phyloP scores from a whole-genome alignment of 2,329 filamentous ascomycete genomes.

The Phyllosticta ampelicida region DNA sequence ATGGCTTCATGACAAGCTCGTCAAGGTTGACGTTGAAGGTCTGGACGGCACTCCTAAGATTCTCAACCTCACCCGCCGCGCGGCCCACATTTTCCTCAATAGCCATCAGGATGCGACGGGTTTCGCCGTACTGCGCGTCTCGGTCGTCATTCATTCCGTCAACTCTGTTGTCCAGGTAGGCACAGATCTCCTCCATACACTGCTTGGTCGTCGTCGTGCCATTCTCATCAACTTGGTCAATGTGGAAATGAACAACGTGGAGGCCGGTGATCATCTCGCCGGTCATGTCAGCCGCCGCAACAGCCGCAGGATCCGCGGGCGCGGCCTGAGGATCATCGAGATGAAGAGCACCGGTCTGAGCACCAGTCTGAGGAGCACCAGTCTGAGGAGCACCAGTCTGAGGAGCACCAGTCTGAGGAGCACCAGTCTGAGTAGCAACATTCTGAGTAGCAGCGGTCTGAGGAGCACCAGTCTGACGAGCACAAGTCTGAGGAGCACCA shows the following conservation, averaged over 20 bases:
- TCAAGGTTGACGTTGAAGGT: slow-evolving; percentile 14
- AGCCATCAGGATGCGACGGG: slow-evolving; percentile 19
- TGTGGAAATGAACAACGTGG: slow-evolving; percentile 26
- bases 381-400: no score
- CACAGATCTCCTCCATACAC: slow-evolving; percentile 16
- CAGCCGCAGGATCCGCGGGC: no score
- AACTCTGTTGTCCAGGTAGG: slow-evolving; percentile 5
- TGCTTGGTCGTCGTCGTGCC: neutral
- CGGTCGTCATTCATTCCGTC: slow-evolving; percentile 11
- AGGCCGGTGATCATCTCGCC: slow-evolving; percentile 20
- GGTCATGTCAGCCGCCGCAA: neutral
- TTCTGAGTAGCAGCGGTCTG: neutral
- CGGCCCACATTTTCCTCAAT: slow-evolving; percentile 18
- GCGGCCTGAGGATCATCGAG: no score
- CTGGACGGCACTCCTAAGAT: slow-evolving; percentile 16
- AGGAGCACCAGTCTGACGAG: no score
- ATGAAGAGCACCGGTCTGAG: no score
- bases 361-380: no score
- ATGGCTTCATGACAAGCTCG: slow-evolving; percentile 16
- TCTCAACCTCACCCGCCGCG: slow-evolving; percentile 14
- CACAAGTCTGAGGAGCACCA: no score
- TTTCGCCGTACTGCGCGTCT: slow-evolving; percentile 18
- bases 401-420: no score
- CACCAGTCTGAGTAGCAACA: no score
- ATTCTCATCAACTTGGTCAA: slow-evolving; percentile 18